Base-by-base conservation (phyloP, 2,329 filamentous ascomycete species). In the Pleomassaria siparia region DNA sequence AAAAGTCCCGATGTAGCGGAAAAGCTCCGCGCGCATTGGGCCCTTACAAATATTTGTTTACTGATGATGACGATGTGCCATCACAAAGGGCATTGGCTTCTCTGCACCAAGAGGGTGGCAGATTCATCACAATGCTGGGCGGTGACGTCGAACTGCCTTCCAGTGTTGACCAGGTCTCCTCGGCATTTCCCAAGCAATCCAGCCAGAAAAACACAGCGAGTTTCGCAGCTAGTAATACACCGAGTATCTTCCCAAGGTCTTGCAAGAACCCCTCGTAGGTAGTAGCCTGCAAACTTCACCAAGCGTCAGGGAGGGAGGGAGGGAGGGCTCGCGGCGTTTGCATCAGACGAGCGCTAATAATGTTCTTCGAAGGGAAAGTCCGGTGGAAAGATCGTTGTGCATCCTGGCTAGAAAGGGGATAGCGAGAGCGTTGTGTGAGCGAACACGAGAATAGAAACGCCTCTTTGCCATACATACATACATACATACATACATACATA, bases 21-120 rank as follows among this genome's bases (percentile, higher is more conserved):
- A 13, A 26, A 50, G 25, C 54, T 62, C 39, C 59, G 55, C 39
- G n/a, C n/a, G 18, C 43, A 26, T 32, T 56, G 21, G 60, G 58
- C 11, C 62, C 59, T 36, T 64, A 56, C 50, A 63, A 59, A 29
- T 61, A 63, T 33, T 30, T 62, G 13, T 59, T 64, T 26, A 61
- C 56, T n/a, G 60, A 49, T 12, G 64, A 60, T 28, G 62, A 60
- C 2, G 61, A 64, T 44, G 39, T 46, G n/a, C 37, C 49, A 1
- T 64, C 61, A 7, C 58, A 67, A 24, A 50, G 57, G 46, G 58
- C 57, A 21, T 36, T 65, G 32, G 56, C 53, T n/a, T 51, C 54
- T 22, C 46, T 65, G 28, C 43, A 64, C 6, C 51, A 50, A 4
- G 26, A 51, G 13, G 58, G 60, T 24, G 60, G 61, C 13, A 44